Evolutionary conservation across 352 stramenopile genomes (phyloP), one percentile per base, ranked within the genome.

Genomic region (Albugo candida): DNA sequence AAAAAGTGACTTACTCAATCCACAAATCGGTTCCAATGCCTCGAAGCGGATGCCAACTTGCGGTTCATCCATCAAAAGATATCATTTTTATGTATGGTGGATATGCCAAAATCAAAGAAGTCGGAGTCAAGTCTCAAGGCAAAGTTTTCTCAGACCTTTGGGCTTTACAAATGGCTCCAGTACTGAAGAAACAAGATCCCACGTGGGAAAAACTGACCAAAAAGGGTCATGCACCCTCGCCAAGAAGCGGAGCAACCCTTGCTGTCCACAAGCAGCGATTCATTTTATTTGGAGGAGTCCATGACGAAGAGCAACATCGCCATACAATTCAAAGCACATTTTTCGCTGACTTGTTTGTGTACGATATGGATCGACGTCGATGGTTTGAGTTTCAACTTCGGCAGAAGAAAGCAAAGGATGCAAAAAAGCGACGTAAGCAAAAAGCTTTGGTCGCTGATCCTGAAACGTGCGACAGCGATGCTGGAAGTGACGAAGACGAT

Each of bases 341-440:
- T 68, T 98, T 96, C 66, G 96, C 97, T 61, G 92, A 98, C 57
- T 59, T 98, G 35, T 96, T 95, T 63, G 89, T 93, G 16, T 96
- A 97, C 55, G 94, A 98, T 62, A 94, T 97, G 71, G 89, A 97
- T 49, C 75, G 87, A 19, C 76, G 88, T 14, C 89, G 92, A 45
- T 98, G 92, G 92, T 98, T 95, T 54, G 75, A 94, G 51, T 84
- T 86, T 54, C 78, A 80, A 35, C 47, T 97, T 54, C 70, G 80
- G 18, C 80, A 70, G 44, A 95, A 87, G 55, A 93, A 84, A 56
- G 59, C 60, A 13, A 54, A 48, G 35, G 65, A 82, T 19, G 61
- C 64, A 18, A 81, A 73, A 57, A 63, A 61, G 16, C 71, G 65
- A 48, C 59, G 75, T 39, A 75, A 80, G 58, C 74, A 85, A 61